A percentile compares a stretch with the other conserved stretches of the same genome.
phyloP scores from a whole-genome alignment of 176 grass and related monocot species.

The Cymbopogon citratus region DNA sequence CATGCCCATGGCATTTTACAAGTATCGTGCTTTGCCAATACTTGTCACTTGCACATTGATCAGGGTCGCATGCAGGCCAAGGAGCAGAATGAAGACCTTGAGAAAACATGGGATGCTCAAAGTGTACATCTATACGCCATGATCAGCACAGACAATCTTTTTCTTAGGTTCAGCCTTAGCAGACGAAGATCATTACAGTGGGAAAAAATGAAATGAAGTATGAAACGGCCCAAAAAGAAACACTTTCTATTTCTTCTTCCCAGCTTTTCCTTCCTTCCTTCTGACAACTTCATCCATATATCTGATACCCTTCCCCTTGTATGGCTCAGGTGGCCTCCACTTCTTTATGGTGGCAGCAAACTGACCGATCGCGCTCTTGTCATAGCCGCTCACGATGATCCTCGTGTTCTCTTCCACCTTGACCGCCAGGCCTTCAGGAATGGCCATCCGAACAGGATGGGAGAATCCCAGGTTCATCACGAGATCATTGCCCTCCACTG shows the following conservation, averaged over 20 bases:
- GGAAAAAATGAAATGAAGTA: conserved; percentile 17
- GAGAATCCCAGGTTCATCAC: conserved; percentile 93
- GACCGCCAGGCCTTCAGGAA: conserved; percentile 71
- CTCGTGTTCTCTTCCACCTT: conserved; percentile 94
- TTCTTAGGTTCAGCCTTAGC: neutral
- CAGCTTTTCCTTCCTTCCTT: conserved; percentile 96
- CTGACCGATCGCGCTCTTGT: conserved; percentile 77
- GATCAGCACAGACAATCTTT: neutral
- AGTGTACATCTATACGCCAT: neutral
- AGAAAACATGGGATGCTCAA: neutral
- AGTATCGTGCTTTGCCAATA: neutral
- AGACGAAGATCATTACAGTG: conserved; percentile 14
- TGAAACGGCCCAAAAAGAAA: neutral
- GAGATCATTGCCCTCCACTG: conserved; percentile 74
- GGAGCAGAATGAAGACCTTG: neutral
- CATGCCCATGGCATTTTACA: neutral
- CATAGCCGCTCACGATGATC: conserved; percentile 69
- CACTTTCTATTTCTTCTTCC: conserved; percentile 85
- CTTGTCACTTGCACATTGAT: neutral
- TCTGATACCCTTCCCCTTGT: conserved; percentile 93
- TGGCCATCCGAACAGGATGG: conserved; percentile 76
- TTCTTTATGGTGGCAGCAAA: conserved; percentile 85
- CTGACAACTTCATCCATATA: conserved; percentile 73
- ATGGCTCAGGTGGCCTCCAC: conserved; percentile 95
- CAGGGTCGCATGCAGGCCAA: neutral